Evolutionary conservation across 306 rosid species (phyloP), one percentile per base, ranked within the genome.

Genomic region (Medicago lupulina): DNA sequence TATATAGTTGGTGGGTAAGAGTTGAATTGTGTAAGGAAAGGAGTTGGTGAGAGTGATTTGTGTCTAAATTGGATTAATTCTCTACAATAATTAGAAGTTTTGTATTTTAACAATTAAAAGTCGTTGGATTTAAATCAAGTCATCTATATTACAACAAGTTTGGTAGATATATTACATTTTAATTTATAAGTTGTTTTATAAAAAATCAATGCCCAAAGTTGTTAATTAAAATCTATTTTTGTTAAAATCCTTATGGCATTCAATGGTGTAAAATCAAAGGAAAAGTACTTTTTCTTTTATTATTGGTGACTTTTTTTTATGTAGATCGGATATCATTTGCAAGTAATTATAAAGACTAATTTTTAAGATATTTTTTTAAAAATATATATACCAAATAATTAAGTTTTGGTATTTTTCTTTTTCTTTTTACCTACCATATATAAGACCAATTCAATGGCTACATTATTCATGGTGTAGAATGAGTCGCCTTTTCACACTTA

Each of bases 1-100:
- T 28, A 6, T 62, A 17, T 14, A 67, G 86, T 85, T 69, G 85
- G 83, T 63, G 19, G 57, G 55, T 21, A 43, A n/a, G n/a, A n/a
- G n/a, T n/a, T n/a, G n/a, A n/a, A n/a, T n/a, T n/a, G n/a, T n/a
- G n/a, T n/a, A n/a, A 9, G 14, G 3, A 19, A 9, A 54, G 61
- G 15, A 31, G 67, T 31, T 61, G 67, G 18, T 61, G 19, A 61
- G 19, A 61, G 44, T 34, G 44, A 31, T 11, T 7, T 61, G 10
- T n/a, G 2, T 31, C 28, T 31, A 61, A 61, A 61, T 3, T 7
- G 7, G 1, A 60, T 6, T 25, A 28, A 13, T 60, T 57, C 28
- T 55, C 18, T 18, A 4, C 1, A 18, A 55, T 55, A 14, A 47
- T 34, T 34, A 34, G 36, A 3, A 31, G 5, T 31, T 6, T 31